Percentiles rank a stretch among this genome's conserved stretches.
Conservation (phyloP, 208 protist species). For the Herpetomonas tarakana region DNA sequence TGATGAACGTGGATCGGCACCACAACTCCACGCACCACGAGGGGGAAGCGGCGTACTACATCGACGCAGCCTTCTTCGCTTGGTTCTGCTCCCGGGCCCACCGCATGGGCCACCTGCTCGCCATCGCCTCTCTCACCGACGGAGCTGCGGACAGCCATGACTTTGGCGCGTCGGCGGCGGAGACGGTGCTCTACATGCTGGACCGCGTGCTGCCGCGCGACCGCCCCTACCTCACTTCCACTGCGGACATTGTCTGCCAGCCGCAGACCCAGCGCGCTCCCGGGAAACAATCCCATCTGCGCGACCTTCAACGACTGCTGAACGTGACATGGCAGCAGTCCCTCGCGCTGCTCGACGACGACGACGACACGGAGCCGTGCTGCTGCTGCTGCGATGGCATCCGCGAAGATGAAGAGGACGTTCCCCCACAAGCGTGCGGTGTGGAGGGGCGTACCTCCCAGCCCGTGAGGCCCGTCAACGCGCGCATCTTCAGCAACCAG, state of each 20-base stretch:
- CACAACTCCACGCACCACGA: background rate
- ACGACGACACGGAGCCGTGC: conserved; percentile 2
- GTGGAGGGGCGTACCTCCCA: background rate
- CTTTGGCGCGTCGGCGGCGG: conserved; percentile 11
- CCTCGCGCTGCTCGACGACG: background rate
- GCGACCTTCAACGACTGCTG: conserved; percentile 18
- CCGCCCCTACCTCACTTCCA: conserved; percentile 21
- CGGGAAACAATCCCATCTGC: conserved; percentile 23
- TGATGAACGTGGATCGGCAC: background rate
- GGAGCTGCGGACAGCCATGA: conserved; percentile 19
- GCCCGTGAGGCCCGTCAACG: background rate
- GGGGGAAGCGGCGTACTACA: conserved; percentile 16
- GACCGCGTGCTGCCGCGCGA: conserved; percentile 19
- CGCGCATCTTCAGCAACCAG: background rate
- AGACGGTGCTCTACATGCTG: conserved; percentile 24
- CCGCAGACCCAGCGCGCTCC: conserved; percentile 17
- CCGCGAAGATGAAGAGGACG: too few relatives aligned
- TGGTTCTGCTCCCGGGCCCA: conserved; percentile 20
- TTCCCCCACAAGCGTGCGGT: too few relatives aligned
- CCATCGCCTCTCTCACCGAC: conserved; percentile 39
- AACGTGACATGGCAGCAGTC: conserved; percentile 11
- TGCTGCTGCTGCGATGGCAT: conserved; percentile 9
- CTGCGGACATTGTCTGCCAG: conserved; percentile 30
- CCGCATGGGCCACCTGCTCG: conserved; percentile 23
- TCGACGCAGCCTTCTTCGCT: conserved; percentile 28